Percentiles rank a stretch among this genome's conserved stretches.
phyloP scores from a whole-genome alignment of 1,284 basidiomycete species.

The Puccinia triticina region DNA sequence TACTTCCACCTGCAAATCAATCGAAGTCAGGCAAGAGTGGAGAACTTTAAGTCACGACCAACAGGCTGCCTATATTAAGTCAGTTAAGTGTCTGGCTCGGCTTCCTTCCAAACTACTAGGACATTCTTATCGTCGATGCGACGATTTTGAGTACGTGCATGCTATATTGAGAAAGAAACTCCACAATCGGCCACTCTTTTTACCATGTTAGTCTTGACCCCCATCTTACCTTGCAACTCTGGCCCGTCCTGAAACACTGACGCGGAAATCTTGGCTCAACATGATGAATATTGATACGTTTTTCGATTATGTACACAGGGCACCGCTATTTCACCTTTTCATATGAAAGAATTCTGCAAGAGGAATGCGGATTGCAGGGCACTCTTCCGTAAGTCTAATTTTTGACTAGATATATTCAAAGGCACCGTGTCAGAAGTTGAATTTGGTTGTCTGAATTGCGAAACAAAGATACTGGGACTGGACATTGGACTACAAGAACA shows the following conservation, averaged over 20 bases:
- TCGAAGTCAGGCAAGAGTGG: constrained; percentile 61
- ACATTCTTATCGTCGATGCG: constrained; percentile 25
- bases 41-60: constrained; percentile 54
- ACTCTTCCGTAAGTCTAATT: constrained; percentile 24
- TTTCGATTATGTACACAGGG: neutral
- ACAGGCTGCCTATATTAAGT: constrained; percentile 56
- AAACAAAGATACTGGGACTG: constrained; percentile 44
- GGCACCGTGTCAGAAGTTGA: too few relatives aligned
- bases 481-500: constrained; percentile 32
- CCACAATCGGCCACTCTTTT: constrained; percentile 16
- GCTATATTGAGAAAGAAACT: neutral
- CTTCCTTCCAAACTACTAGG: constrained; percentile 36
- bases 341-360: constrained; percentile 6
- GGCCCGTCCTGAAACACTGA: neutral
- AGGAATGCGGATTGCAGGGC: constrained; percentile 22
- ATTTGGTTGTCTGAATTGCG: neutral
- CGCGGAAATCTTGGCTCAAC: neutral
- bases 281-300: neutral
- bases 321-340: constrained; percentile 31
- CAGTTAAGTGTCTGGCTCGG: constrained; percentile 54
- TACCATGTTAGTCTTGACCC: constrained; percentile 17
- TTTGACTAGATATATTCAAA: neutral
- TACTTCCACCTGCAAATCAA: constrained; percentile 62
- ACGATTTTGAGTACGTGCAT: constrained; percentile 46
- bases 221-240: neutral